Evolutionary conservation across 441 rosid genomes (phyloP), one percentile per base, ranked within the genome.

Genomic region (Gossypium davidsonii): DNA sequence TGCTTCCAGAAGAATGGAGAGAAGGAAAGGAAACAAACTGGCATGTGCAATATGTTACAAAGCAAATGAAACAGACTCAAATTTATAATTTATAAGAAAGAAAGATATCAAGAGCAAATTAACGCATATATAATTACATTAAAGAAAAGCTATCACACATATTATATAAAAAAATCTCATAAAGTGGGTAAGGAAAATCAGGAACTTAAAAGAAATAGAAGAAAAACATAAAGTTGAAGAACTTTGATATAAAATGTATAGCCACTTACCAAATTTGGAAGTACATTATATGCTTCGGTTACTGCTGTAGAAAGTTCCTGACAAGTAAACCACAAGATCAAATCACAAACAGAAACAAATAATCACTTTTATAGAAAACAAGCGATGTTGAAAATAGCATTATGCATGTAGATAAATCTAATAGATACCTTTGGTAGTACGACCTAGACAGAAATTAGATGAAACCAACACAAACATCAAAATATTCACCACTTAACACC

Each of bases 201-300:
- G 69, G 34, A 42, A 17, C 69, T 42, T 6, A 42, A 37, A 37
- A 37, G 11, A 37, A 37, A 37, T 42, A 23, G 26, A 25, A 67
- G 25, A 49, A 48, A 49, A 48, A 46, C 7, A 65, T 44, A 67
- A 21, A 25, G 8, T 4, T 37, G 20, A 37, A 64, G 4, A 62
- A 28, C 17, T 34, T 34, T 17, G 42, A 34, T 37, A 48, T n/a
- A 63, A 73, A 21, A 63, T 52, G 44, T 18, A 17, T 15, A 34
- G 48, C 17, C 15, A 48, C 91, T 88, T 79, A 93, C 97, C 90
- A 91, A 82, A 83, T 79, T 83, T 55, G 97, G 98, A 71, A 93
- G 83, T 67, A 91, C 79, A 75, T 93, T 90, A 81, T 90, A 91
- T 61, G 89, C 96, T 83, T 89, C 94, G 67, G 90, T 83, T 59